Percentiles rank a stretch among this genome's conserved stretches.
Evolutionary conservation across 306 rosid species (phyloP).

Genomic region (Begonia fuchsioides): DNA sequence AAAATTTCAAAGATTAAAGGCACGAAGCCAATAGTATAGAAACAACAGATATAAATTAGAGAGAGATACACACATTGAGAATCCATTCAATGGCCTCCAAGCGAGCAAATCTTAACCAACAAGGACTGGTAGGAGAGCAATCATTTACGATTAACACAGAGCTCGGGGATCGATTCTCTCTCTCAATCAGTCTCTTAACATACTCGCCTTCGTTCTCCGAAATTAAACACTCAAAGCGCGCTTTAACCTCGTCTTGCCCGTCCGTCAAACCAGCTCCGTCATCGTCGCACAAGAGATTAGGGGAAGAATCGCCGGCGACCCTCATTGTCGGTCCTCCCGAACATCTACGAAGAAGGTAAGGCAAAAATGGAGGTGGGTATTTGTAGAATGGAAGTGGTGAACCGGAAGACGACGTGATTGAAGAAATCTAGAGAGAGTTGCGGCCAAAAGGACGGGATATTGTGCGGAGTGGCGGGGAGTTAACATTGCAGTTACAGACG

Average conservation of each 20-base stretch:
- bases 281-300: conserved; percentile 58
- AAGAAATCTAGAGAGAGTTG: conserved; percentile 9
- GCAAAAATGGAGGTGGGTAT: conserved; percentile 11
- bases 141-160: conserved; percentile 8
- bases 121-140: conserved; percentile 10
- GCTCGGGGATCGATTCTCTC: conserved; percentile 36
- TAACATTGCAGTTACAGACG: no score
- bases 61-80: conserved; percentile 58
- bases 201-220: conserved; percentile 50
- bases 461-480: neutral
- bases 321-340: conserved; percentile 27
- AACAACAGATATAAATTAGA: neutral
- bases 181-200: conserved; percentile 34
- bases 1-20: conserved; percentile 2
- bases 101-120: conserved; percentile 44
- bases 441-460: neutral
- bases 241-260: conserved; percentile 13
- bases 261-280: conserved; percentile 22
- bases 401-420: conserved; percentile 12
- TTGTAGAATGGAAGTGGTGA: conserved; percentile 20
- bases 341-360: conserved; percentile 9
- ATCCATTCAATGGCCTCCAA: conserved; percentile 60
- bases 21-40: neutral
- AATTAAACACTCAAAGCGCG: conserved; percentile 8
- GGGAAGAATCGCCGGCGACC: conserved; percentile 11